Conservation (phyloP, 345 rosid genomes). For the Eucalyptus cloeziana region DNA sequence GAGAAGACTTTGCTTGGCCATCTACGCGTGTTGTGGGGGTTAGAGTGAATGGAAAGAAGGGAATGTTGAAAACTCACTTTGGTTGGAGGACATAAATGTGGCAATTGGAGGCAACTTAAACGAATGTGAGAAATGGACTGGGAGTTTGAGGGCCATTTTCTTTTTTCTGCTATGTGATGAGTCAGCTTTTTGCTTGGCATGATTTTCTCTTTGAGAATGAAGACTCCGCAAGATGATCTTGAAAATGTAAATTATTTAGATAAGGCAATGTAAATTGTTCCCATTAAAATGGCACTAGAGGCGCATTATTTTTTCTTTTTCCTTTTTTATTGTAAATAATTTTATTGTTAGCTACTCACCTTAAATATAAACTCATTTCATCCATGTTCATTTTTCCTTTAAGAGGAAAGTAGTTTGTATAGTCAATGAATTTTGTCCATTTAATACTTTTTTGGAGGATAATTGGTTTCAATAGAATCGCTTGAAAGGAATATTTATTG, state of each 20-base stretch:
- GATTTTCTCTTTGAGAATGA: background rate
- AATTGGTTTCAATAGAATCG: background rate
- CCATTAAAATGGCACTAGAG: background rate
- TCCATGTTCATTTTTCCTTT: background rate
- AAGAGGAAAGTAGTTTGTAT: background rate
- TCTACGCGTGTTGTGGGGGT: fast-evolving
- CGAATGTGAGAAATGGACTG: background rate
- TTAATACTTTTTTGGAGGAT: background rate
- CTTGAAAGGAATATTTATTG: background rate
- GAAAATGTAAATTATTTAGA: background rate
- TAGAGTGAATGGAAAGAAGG: background rate
- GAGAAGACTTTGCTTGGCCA: background rate
- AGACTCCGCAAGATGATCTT: background rate
- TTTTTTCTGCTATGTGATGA: background rate
- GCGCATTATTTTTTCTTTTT: background rate
- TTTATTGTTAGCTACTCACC: no score
- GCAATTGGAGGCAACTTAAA: background rate
- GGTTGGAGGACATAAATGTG: background rate
- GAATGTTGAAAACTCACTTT: background rate
- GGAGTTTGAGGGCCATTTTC: background rate
- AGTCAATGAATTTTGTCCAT: background rate
- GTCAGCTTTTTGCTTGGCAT: background rate
- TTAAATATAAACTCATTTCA: background rate
- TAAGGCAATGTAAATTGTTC: background rate
- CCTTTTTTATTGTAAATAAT: no score